These are phyloP conservation scores for Fusarium mexicanum DNA, from an alignment of 2,329 filamentous ascomycete genomes.

Conservation along the genomic window DNA sequence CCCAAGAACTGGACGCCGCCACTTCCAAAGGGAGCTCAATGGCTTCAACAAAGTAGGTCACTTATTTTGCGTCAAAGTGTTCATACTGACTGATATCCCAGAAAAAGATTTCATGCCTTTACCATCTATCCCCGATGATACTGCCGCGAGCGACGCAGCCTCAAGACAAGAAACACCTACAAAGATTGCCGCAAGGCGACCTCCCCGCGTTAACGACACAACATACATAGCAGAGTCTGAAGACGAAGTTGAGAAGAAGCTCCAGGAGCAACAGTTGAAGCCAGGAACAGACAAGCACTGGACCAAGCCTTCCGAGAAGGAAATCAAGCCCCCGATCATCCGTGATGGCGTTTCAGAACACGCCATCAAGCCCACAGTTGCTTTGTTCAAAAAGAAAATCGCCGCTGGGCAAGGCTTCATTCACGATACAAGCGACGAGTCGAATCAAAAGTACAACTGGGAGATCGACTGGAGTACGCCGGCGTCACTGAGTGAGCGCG, in stretches of 20 bases:
- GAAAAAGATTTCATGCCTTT: conserved; percentile 15
- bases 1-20: conserved; percentile 7
- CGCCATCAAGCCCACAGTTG: conserved; percentile 37
- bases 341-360: conserved; percentile 40
- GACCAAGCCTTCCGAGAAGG: conserved; percentile 7
- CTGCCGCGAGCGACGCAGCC: neutral
- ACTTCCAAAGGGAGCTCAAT: neutral
- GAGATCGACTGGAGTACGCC: conserved; percentile 24
- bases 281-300: neutral
- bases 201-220: neutral
- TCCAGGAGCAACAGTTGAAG: conserved; percentile 1
- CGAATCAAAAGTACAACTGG: conserved; percentile 23
- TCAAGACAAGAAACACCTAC: conserved; percentile 18
- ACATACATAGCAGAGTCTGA: neutral
- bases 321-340: conserved; percentile 30
- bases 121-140: neutral
- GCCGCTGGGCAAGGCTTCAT: conserved; percentile 23
- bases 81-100: conserved; percentile 17
- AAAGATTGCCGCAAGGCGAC: neutral
- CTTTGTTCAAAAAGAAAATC: conserved; percentile 29
- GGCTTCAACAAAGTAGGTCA: conserved; percentile 32
- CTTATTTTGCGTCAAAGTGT: too few species aligned
- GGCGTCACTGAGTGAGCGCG: conserved; percentile 1
- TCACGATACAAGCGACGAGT: neutral
- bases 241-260: conserved; percentile 2